Percentiles rank a stretch among this genome's conserved stretches.
Conservation (phyloP, 345 rosid genomes). For the Eucalyptus microcorys region DNA sequence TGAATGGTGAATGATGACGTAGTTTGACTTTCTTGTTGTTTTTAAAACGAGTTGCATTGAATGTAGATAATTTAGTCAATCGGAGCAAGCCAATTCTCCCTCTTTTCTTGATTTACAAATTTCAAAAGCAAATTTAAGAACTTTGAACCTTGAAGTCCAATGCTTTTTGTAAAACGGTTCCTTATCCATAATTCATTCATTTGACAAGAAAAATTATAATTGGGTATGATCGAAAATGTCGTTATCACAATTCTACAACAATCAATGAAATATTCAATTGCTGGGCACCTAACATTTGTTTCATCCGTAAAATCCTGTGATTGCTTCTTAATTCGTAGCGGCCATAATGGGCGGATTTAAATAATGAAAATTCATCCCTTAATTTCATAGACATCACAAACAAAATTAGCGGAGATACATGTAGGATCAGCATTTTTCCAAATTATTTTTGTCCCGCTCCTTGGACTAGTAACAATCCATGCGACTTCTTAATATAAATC, state of each 20-base stretch:
- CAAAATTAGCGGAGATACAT: not conserved
- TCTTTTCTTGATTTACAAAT: not conserved
- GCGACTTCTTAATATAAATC: not conserved
- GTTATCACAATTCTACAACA: not conserved
- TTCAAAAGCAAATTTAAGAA: not conserved
- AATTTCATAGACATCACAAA: not conserved
- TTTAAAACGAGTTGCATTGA: not conserved
- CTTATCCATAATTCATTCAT: not conserved
- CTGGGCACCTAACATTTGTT: not conserved
- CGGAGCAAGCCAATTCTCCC: not conserved
- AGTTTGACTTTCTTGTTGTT: not conserved
- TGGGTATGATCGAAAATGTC: not conserved
- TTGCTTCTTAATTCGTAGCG: not conserved
- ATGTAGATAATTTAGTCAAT: not conserved
- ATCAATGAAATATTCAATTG: not conserved
- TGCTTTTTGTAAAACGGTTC: not conserved
- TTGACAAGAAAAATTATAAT: not conserved
- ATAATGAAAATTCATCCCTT: not conserved
- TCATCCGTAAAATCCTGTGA: not conserved
- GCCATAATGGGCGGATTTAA: not conserved
- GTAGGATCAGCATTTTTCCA: not conserved
- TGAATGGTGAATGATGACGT: not conserved
- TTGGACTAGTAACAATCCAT: not conserved
- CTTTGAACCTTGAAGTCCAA: not conserved
- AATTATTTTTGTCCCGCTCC: not conserved